Evolutionary conservation across 441 rosid genomes (phyloP).

Genomic region (Raphanus hybrid): DNA sequence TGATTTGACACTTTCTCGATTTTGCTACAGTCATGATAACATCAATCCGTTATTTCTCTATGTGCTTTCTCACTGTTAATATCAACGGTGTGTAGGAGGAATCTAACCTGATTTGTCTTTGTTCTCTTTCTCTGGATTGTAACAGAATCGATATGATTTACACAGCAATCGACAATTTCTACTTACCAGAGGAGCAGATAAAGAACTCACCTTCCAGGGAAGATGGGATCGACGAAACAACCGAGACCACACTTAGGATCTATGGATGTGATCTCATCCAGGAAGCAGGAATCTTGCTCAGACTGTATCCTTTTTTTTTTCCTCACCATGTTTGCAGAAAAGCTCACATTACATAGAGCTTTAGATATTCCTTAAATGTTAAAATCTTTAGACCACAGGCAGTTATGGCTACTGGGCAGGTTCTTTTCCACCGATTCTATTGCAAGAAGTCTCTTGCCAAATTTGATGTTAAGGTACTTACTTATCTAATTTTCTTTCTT

Average conservation of each 20-base stretch:
- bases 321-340: not conserved
- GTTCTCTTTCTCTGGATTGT: not conserved
- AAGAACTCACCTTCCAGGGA: conserved; percentile 77
- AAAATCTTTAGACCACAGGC: conserved; percentile 74
- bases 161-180: conserved; percentile 92
- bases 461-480: conserved; percentile 82
- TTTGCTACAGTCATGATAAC: not conserved
- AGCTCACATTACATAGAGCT: not conserved
- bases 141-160: conserved; percentile 65
- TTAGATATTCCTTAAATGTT: conserved; percentile 2
- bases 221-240: conserved; percentile 86
- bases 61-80: not conserved
- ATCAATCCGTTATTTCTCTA: not conserved
- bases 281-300: conserved; percentile 87
- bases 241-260: conserved; percentile 76
- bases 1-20: not conserved
- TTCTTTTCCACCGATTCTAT: conserved; percentile 85
- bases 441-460: conserved; percentile 94
- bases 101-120: not conserved
- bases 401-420: conserved; percentile 97
- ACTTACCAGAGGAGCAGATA: conserved; percentile 76
- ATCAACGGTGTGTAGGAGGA: not conserved
- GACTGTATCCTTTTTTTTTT: conserved; percentile 58
- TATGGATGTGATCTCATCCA: conserved; percentile 97
- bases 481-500: not conserved